phyloP scores from a whole-genome alignment of 768 basidiomycete genomes.

The Termitomyces bulborhizus region DNA sequence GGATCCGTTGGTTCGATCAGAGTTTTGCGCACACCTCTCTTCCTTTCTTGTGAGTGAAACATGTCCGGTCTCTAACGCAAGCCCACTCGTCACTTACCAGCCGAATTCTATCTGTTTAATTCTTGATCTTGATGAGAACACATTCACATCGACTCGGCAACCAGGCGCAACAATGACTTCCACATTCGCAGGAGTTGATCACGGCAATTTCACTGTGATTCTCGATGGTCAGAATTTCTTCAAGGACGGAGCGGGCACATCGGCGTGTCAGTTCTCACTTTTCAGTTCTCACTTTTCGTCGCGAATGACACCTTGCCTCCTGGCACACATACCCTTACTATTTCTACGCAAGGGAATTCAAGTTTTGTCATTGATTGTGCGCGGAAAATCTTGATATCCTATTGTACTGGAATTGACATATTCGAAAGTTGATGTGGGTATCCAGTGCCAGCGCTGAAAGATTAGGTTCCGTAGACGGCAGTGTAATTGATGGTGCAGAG shows the following conservation, averaged over 20 bases:
- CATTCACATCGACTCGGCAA: no score
- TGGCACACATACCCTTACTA: constrained; percentile 2
- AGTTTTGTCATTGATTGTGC: constrained; percentile 4
- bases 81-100: no score
- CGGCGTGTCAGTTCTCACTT: neutral
- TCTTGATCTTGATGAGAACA: no score
- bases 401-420: neutral
- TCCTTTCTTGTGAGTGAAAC: neutral
- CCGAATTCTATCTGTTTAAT: no score
- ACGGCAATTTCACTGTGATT: constrained; percentile 2
- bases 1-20: no score
- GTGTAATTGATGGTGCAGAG: constrained; percentile 4
- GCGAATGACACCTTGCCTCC: neutral
- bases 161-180: no score
- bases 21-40: neutral
- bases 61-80: neutral
- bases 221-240: neutral
- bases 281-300: neutral
- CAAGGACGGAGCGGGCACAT: neutral
- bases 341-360: neutral
- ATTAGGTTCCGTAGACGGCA: neutral
- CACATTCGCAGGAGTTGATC: neutral
- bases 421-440: constrained; percentile 4
- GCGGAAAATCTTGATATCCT: neutral
- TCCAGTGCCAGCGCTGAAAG: constrained; percentile 2